These are phyloP conservation scores for Aciculosporium take DNA, from an alignment of 2,329 filamentous ascomycete genomes.

Conservation along the genomic window DNA sequence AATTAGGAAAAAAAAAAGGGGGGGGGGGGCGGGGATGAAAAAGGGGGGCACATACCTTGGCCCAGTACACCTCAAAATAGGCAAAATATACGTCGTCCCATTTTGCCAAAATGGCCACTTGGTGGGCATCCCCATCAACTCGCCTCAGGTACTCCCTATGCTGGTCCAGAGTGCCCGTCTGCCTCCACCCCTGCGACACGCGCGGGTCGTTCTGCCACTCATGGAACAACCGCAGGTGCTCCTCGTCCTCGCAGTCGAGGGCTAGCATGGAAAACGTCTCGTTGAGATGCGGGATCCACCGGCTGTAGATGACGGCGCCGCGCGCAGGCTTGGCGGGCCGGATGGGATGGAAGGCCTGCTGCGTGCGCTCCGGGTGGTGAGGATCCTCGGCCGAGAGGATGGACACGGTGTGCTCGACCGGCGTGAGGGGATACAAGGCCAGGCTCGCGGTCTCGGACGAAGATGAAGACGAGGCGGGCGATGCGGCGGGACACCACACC, in stretches of 20 bases:
- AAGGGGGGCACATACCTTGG: too few relatives aligned
- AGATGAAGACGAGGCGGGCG: too few relatives aligned
- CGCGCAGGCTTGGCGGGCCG: conserved; percentile 53
- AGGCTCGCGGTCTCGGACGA: conserved; percentile 24
- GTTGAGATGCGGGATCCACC: conserved; percentile 57
- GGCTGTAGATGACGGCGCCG: conserved; percentile 56
- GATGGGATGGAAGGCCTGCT: conserved; percentile 40
- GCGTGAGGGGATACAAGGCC: conserved; percentile 50
- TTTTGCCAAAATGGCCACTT: conserved; percentile 49
- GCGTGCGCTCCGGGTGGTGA: conserved; percentile 23
- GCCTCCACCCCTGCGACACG: conserved; percentile 62
- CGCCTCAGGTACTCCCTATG: conserved; percentile 29
- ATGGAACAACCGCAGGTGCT: conserved; percentile 56
- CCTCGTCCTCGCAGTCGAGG: conserved; percentile 45
- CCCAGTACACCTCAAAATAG: conserved; percentile 71
- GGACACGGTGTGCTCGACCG: conserved; percentile 22
- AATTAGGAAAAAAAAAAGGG: too few relatives aligned
- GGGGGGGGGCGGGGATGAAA: too few relatives aligned
- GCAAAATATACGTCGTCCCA: conserved; percentile 58
- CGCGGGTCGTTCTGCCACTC: conserved; percentile 69
- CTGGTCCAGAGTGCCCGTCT: conserved; percentile 58
- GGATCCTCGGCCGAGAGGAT: conserved; percentile 28
- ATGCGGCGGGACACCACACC: conserved; percentile 41
- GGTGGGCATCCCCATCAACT: conserved; percentile 54
- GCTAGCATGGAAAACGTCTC: conserved; percentile 61